Conservation (phyloP, 2,329 filamentous ascomycete species). For the Leptographium lundbergii region DNA sequence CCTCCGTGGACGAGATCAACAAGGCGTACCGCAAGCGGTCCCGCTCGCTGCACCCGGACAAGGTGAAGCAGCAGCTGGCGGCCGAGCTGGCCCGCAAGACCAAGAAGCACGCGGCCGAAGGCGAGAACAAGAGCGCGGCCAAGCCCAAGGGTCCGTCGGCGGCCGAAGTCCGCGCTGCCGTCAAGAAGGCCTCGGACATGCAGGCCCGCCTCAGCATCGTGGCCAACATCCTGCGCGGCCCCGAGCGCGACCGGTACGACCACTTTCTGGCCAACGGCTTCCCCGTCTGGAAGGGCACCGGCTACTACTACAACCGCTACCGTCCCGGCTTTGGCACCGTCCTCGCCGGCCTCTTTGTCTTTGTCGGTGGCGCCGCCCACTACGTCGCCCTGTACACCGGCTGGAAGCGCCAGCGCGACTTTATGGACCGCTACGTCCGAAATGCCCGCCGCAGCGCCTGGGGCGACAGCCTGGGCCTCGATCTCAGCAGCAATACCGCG, state of each 20-base stretch:
- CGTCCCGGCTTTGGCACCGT: constrained; percentile 82
- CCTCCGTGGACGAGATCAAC: constrained; percentile 77
- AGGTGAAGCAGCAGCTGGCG: constrained; percentile 74
- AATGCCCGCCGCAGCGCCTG: constrained; percentile 81
- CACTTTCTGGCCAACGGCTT: constrained; percentile 90
- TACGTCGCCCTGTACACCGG: constrained; percentile 75
- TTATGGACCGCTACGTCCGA: constrained; percentile 81
- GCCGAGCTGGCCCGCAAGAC: constrained; percentile 53
- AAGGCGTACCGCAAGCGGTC: constrained; percentile 90
- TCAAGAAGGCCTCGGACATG: constrained; percentile 70
- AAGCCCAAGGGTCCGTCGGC: constrained; percentile 42
- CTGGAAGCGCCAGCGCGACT: constrained; percentile 83
- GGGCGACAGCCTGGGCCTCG: constrained; percentile 60
- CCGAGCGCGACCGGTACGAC: constrained; percentile 77
- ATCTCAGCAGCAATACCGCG: no score
- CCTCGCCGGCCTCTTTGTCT: constrained; percentile 65
- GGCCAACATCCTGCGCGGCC: constrained; percentile 71
- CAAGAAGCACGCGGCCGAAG: constrained; percentile 33
- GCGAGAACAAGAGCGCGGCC: not conserved
- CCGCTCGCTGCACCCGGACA: constrained; percentile 79
- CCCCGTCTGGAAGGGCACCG: constrained; percentile 90
- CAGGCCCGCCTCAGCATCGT: constrained; percentile 79
- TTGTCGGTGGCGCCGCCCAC: constrained; percentile 74
- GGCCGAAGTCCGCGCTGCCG: constrained; percentile 61
- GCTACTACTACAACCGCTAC: constrained; percentile 95